Evolutionary conservation across 495 filamentous ascomycete species (phyloP).

Genomic region (Tirmania nivea): DNA sequence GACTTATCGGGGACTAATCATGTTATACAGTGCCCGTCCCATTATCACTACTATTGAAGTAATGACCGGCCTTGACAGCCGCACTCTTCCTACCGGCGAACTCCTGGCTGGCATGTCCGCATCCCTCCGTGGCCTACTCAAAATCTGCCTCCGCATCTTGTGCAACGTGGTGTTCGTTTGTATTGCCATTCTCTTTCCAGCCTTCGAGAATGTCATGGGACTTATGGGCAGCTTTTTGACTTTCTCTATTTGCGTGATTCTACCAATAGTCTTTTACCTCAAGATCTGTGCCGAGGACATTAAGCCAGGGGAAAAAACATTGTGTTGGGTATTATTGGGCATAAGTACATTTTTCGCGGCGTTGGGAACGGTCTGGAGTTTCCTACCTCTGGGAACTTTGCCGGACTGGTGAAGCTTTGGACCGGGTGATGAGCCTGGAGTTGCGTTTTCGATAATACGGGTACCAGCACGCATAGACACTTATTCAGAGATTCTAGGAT

Average conservation of each 20-base stretch:
- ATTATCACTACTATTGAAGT: conserved; percentile 72
- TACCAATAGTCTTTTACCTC: conserved; percentile 74
- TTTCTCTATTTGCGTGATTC: conserved; percentile 82
- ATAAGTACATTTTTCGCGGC: conserved; percentile 45
- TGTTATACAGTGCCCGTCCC: conserved; percentile 41
- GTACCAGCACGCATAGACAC: no score
- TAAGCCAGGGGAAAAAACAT: conserved; percentile 34
- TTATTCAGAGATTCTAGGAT: no score
- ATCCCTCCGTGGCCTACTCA: neutral
- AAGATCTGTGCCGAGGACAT: conserved; percentile 80
- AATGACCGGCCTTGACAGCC: conserved; percentile 45
- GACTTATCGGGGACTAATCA: no score
- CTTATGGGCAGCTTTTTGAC: conserved; percentile 79
- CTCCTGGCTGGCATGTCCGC: conserved; percentile 29
- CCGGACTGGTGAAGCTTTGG: neutral
- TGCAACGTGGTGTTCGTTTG: conserved; percentile 38
- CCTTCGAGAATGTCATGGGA: conserved; percentile 85
- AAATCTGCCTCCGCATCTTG: conserved; percentile 20
- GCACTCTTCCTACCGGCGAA: conserved; percentile 25
- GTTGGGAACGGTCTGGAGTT: conserved; percentile 70
- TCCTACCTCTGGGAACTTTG: conserved; percentile 14
- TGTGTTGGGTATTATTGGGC: conserved; percentile 49
- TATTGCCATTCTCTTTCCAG: conserved; percentile 60
- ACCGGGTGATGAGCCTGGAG: no score
- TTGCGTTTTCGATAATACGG: no score